phyloP scores from a whole-genome alignment of 805 yeast species.

The Starmera pachycereana region DNA sequence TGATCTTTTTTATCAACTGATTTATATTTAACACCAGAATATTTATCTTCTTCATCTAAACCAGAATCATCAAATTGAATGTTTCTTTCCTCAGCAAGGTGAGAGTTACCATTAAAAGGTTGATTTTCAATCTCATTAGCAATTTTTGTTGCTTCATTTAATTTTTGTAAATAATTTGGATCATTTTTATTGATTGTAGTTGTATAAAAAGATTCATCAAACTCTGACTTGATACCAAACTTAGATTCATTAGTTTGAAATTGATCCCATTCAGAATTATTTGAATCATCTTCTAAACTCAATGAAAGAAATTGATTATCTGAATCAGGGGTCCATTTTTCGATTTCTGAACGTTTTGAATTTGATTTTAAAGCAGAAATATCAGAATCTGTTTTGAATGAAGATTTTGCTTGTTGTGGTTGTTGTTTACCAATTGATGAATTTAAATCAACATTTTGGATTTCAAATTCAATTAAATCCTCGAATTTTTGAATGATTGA shows the following conservation, averaged over 20 bases:
- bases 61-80: conserved; percentile 69
- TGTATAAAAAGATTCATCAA: conserved; percentile 79
- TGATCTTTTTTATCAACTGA: conserved; percentile 14
- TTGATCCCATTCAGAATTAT: conserved; percentile 66
- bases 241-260: conserved; percentile 82
- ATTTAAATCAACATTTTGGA: conserved; percentile 23
- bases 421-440: conserved; percentile 1
- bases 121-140: conserved; percentile 79
- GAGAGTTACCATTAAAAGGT: conserved; percentile 55
- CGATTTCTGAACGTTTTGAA: conserved; percentile 50
- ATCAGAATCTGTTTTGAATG: conserved; percentile 79
- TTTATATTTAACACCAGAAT: conserved; percentile 77
- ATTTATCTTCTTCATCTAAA: conserved; percentile 90
- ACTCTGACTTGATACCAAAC: conserved; percentile 80
- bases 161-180: conserved; percentile 60
- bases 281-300: conserved; percentile 27
- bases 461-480: conserved; percentile 29
- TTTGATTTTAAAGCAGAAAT: conserved; percentile 41
- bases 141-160: conserved; percentile 61
- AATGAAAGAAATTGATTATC: conserved; percentile 11
- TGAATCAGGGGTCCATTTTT: conserved; percentile 81
- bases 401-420: conserved; percentile 11
- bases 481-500: conserved; percentile 19
- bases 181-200: conserved; percentile 60
- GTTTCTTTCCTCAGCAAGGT: conserved; percentile 90